phyloP scores from a whole-genome alignment of 805 yeast species.

The Candida sphagnicola region DNA sequence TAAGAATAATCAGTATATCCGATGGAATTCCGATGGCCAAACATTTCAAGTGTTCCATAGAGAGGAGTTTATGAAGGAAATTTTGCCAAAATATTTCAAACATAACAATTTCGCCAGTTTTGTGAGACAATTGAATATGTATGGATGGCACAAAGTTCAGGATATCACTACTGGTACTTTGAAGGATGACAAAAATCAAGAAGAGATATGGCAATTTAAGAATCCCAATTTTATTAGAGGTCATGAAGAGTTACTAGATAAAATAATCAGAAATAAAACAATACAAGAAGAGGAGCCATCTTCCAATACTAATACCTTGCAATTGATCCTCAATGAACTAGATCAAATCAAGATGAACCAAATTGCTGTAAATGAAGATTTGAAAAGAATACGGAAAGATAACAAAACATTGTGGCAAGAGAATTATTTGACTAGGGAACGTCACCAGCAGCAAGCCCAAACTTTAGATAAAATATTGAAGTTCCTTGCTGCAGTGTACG shows the following conservation, averaged over 20 bases:
- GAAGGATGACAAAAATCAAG: constrained; percentile 44
- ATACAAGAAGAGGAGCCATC: constrained; percentile 20
- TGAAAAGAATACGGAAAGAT: constrained; percentile 77
- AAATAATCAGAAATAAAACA: constrained; percentile 73
- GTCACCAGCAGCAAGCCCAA: constrained; percentile 80
- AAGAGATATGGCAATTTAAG: constrained; percentile 86
- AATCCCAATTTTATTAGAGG: constrained; percentile 75
- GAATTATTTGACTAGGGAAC: constrained; percentile 74
- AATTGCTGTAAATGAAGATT: constrained; percentile 75
- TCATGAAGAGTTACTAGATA: constrained; percentile 79
- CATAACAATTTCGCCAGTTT: constrained; percentile 93
- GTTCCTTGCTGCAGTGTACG: constrained; percentile 80
- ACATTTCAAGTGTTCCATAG: constrained; percentile 81
- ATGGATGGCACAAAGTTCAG: constrained; percentile 98
- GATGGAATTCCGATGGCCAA: constrained; percentile 84
- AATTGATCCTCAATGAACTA: constrained; percentile 61
- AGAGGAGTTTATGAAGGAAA: constrained; percentile 76
- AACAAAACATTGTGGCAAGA: constrained; percentile 92
- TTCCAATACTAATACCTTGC: constrained; percentile 20
- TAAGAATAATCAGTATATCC: constrained; percentile 61
- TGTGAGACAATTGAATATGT: constrained; percentile 95
- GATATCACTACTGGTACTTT: constrained; percentile 78
- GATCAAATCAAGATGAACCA: constrained; percentile 78
- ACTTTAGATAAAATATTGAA: constrained; percentile 84
- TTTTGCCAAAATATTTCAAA: constrained; percentile 88